Evolutionary conservation across 257 asterid species (phyloP).

Genomic region (Forsythia suspensa): DNA sequence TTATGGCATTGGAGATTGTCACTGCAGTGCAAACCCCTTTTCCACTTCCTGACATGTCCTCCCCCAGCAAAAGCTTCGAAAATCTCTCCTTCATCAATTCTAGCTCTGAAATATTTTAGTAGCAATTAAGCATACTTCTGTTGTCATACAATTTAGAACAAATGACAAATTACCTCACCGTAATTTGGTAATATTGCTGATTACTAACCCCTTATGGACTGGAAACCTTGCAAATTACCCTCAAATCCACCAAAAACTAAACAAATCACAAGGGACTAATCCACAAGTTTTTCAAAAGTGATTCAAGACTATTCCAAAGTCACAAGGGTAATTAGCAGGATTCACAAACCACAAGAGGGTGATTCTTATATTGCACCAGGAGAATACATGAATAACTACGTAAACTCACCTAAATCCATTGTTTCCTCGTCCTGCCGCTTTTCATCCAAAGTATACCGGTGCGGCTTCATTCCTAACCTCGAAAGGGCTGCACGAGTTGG

Average conservation of each 20-base stretch:
- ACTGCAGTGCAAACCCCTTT: constrained; percentile 83
- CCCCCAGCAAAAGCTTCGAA: constrained; percentile 79
- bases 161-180: not conserved
- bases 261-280: not conserved
- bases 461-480: constrained; percentile 69
- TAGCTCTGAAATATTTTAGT: constrained; percentile 43
- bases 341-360: not conserved
- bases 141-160: not conserved
- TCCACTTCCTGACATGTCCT: constrained; percentile 96
- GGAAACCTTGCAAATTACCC: not conserved
- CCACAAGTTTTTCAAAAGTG: not conserved
- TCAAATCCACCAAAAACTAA: not conserved
- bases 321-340: not conserved
- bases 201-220: not conserved
- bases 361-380: not conserved
- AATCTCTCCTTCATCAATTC: constrained; percentile 95
- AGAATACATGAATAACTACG: not conserved
- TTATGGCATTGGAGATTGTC: constrained; percentile 81
- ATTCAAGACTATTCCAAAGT: not conserved
- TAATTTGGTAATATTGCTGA: not conserved
- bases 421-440: constrained; percentile 28
- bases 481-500: constrained; percentile 68
- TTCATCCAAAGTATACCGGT: constrained; percentile 39
- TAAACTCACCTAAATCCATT: constrained; percentile 58
- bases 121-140: not conserved